phyloP scores from a whole-genome alignment of 441 rosid species.

The Isatis lusitanica region DNA sequence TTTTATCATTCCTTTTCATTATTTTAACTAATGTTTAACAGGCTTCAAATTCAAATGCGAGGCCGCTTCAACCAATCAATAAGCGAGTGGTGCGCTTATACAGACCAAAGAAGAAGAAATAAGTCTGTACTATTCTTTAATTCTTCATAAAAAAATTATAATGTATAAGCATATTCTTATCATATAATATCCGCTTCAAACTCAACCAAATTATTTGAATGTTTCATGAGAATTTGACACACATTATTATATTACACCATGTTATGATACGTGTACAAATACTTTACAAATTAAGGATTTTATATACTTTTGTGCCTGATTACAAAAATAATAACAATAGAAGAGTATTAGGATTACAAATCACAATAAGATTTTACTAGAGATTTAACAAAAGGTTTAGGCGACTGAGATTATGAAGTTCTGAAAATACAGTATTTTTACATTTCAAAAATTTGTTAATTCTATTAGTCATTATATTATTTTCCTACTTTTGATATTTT shows the following conservation, averaged over 20 bases:
- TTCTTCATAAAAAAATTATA: neutral
- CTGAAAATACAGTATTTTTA: too few relatives aligned
- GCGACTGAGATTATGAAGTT: neutral
- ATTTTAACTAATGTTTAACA: constrained; percentile 24
- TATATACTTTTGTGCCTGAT: too few relatives aligned
- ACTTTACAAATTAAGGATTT: too few relatives aligned
- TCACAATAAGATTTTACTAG: too few relatives aligned
- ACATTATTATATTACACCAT: too few relatives aligned
- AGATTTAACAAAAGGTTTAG: too few relatives aligned
- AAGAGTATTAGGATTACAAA: too few relatives aligned
- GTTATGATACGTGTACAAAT: too few relatives aligned
- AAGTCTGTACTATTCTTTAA: neutral
- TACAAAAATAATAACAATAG: too few relatives aligned
- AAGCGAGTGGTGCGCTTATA: constrained; percentile 45
- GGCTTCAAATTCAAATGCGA: constrained; percentile 63
- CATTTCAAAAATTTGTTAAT: neutral
- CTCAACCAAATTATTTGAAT: neutral
- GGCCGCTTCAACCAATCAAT: constrained; percentile 59
- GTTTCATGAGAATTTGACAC: neutral
- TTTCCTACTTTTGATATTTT: neutral
- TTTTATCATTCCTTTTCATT: neutral
- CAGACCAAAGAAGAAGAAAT: constrained; percentile 33
- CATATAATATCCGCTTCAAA: neutral
- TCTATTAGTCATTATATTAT: neutral
- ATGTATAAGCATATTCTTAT: neutral